Evolutionary conservation across 768 basidiomycete genomes (phyloP).

Genomic region (Lactifluus subvellereus): DNA sequence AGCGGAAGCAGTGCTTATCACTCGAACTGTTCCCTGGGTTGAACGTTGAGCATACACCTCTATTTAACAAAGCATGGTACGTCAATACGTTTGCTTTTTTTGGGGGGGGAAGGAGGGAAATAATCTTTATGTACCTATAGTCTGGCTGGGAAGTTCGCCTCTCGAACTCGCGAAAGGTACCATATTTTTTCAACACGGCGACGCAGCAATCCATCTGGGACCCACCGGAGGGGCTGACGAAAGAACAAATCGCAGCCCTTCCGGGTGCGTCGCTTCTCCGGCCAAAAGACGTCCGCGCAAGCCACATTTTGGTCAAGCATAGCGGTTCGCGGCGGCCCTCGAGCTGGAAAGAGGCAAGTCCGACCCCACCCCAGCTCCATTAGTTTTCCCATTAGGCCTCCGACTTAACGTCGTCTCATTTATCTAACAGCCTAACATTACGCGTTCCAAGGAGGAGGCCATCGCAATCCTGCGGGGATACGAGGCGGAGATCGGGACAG

Average conservation of each 20-base stretch:
- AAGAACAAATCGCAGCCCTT: slow-evolving; percentile 53
- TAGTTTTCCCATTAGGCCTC: too few species aligned
- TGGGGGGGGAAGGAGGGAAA: neutral
- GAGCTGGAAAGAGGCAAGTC: slow-evolving; percentile 77
- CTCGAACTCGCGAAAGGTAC: slow-evolving; percentile 67
- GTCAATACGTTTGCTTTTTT: neutral
- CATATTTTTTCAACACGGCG: slow-evolving; percentile 82
- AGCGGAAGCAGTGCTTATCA: neutral
- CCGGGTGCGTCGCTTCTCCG: slow-evolving; percentile 61
- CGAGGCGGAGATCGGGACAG: slow-evolving; percentile 51
- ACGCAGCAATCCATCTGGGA: slow-evolving; percentile 81
- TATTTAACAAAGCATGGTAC: slow-evolving; percentile 7
- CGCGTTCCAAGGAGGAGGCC: slow-evolving; percentile 86
- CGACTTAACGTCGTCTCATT: neutral
- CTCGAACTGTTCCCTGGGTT: neutral
- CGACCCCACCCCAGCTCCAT: neutral
- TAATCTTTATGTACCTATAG: neutral
- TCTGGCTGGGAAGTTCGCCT: slow-evolving; percentile 78
- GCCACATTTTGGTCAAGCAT: slow-evolving; percentile 94
- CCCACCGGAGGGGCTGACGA: slow-evolving; percentile 52
- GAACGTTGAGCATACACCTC: neutral
- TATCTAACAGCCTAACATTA: slow-evolving; percentile 57
- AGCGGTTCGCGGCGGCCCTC: slow-evolving; percentile 67
- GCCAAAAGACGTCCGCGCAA: slow-evolving; percentile 74
- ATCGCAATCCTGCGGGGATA: slow-evolving; percentile 66